Conservation (phyloP, 139 green algal genomes). For the Tetratostichococcus sp. region DNA sequence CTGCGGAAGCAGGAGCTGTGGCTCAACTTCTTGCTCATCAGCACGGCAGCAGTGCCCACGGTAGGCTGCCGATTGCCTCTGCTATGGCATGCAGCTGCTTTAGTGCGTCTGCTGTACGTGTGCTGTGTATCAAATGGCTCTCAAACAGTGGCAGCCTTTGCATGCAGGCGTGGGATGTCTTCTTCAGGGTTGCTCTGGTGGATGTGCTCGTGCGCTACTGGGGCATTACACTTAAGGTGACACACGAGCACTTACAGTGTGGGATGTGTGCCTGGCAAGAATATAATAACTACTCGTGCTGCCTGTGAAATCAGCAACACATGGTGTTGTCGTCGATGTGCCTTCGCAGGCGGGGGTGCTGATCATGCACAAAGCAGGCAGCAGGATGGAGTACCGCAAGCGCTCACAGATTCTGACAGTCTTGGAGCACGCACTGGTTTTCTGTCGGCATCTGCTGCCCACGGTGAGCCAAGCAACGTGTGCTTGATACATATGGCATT, state of each 20-base stretch:
- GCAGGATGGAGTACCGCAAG: neutral
- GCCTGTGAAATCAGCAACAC: neutral
- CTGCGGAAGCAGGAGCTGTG: conserved; percentile 6
- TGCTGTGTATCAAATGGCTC: too few species aligned
- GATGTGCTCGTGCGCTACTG: conserved; percentile 43
- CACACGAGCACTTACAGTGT: too few species aligned
- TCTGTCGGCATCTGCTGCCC: conserved; percentile 51
- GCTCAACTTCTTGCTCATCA: conserved; percentile 15
- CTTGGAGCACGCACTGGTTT: conserved; percentile 39
- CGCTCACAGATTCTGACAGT: conserved; percentile 32
- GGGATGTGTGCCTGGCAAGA: too few species aligned
- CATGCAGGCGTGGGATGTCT: conserved; percentile 31
- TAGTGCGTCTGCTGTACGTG: neutral
- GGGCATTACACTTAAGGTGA: conserved; percentile 42
- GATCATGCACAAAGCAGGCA: neutral
- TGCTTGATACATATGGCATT: too few species aligned
- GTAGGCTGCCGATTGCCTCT: too few species aligned
- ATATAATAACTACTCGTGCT: too few species aligned
- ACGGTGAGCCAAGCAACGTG: conserved; percentile 53
- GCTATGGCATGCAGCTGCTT: too few species aligned
- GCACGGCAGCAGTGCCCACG: neutral
- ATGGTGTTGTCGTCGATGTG: neutral
- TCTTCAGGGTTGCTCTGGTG: conserved; percentile 35
- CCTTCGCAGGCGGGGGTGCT: neutral
- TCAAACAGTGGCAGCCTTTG: neutral